Evolutionary conservation across 805 yeast genomes (phyloP).

Genomic region (Wickerhamomyces bisporus): DNA sequence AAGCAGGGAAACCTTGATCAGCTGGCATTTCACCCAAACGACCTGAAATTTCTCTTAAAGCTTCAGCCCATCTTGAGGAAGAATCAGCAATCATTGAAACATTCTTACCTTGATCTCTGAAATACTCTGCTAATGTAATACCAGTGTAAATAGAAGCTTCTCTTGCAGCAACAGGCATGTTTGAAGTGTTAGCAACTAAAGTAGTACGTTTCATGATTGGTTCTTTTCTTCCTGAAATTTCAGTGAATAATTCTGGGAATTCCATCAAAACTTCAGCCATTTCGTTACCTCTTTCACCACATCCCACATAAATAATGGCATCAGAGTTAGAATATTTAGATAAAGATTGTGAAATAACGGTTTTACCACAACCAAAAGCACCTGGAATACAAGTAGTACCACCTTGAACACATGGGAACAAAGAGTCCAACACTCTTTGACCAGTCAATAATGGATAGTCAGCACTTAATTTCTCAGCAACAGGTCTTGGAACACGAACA

Average conservation of each 20-base stretch:
- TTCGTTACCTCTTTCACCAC: slow-evolving; percentile 98
- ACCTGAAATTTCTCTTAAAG: slow-evolving; percentile 98
- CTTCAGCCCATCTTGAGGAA: slow-evolving; percentile 99
- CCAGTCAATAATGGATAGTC: slow-evolving; percentile 96
- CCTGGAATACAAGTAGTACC: slow-evolving; percentile 99
- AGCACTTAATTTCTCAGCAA: slow-evolving; percentile 88
- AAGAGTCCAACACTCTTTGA: slow-evolving; percentile 96
- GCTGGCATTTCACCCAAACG: slow-evolving; percentile 99
- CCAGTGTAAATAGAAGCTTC: slow-evolving; percentile 99
- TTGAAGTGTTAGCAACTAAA: slow-evolving; percentile 96
- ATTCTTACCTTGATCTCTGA: slow-evolving; percentile 99
- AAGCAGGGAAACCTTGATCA: slow-evolving; percentile 99
- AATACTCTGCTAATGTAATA: slow-evolving; percentile 96
- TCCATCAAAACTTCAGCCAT: slow-evolving; percentile 99
- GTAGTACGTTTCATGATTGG: slow-evolving; percentile 99
- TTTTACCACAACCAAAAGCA: slow-evolving; percentile 99
- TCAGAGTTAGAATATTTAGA: slow-evolving; percentile 98
- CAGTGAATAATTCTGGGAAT: slow-evolving; percentile 96
- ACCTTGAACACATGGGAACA: slow-evolving; percentile 99
- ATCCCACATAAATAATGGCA: slow-evolving; percentile 90
- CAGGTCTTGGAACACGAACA: slow-evolving; percentile 99
- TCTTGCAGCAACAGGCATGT: slow-evolving; percentile 99
- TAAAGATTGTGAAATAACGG: slow-evolving; percentile 95
- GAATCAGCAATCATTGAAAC: slow-evolving; percentile 99
- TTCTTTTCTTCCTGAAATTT: slow-evolving; percentile 87